These are phyloP conservation scores for Russula ochroleuca DNA, from an alignment of 768 basidiomycete species.

Conservation along the genomic window DNA sequence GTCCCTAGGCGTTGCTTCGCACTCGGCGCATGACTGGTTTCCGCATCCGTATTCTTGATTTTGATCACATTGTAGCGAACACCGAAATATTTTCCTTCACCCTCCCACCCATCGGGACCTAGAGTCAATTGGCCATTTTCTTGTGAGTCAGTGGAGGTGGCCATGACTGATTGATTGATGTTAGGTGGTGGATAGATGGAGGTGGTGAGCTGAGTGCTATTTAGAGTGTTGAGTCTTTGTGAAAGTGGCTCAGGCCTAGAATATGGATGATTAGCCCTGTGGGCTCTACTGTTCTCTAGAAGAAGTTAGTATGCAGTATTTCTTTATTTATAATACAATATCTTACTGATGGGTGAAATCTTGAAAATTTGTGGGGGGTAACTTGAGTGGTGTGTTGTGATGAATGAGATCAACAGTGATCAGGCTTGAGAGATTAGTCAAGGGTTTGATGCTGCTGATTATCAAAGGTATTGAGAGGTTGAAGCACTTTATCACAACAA, in stretches of 20 bases:
- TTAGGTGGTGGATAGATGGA: neutral
- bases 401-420: too few relatives aligned
- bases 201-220: neutral
- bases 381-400: neutral
- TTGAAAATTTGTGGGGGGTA: neutral
- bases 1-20: neutral
- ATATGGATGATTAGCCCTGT: slow-evolving; percentile 1
- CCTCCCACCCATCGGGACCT: neutral
- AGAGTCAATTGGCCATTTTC: too few relatives aligned
- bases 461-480: neutral
- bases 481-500: neutral
- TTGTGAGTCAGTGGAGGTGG: neutral
- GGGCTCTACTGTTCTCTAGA: neutral
- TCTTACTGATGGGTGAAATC: slow-evolving; percentile 18
- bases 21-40: neutral
- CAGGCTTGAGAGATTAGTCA: neutral
- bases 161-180: neutral
- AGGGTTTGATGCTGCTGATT: neutral
- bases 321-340: neutral
- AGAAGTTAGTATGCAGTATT: neutral
- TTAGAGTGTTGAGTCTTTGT: neutral
- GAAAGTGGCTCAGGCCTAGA: neutral
- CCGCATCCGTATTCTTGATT: slow-evolving; percentile 13
- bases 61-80: slow-evolving; percentile 1
- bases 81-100: neutral